A percentile compares a stretch with the other conserved stretches of the same genome.
Conservation (phyloP, 768 basidiomycete species). For the Chalciporus chontae region DNA sequence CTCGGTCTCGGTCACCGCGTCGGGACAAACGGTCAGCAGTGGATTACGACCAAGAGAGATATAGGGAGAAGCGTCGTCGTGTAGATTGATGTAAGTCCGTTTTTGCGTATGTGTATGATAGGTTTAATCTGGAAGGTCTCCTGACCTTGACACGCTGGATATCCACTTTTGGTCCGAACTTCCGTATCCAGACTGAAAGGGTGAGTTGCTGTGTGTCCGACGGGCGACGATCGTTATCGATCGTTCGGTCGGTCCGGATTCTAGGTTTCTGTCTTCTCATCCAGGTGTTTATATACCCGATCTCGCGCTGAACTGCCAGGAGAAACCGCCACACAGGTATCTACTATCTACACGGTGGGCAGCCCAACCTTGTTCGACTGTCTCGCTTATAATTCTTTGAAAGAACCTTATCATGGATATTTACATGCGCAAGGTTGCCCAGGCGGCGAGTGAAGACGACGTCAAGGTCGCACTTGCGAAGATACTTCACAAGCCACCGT, state of each 20-base stretch:
- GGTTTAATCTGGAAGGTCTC: neutral
- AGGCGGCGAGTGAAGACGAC: constrained; percentile 29
- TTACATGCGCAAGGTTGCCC: constrained; percentile 31
- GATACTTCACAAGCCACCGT: constrained; percentile 33
- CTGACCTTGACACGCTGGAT: neutral
- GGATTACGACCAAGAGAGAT: constrained; percentile 34
- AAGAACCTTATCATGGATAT: constrained; percentile 28
- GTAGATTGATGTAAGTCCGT: constrained; percentile 40
- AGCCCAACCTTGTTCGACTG: neutral
- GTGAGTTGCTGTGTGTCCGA: constrained; percentile 3
- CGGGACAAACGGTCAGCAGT: constrained; percentile 20
- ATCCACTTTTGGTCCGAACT: constrained; percentile 4
- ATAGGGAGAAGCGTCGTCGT: constrained; percentile 54
- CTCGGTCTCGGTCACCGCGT: constrained; percentile 34
- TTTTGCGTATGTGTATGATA: constrained; percentile 2
- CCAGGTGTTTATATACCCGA: constrained; percentile 15
- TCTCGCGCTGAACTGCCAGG: no score
- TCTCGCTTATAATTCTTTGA: neutral
- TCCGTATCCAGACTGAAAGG: neutral
- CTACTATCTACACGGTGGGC: constrained; percentile 21
- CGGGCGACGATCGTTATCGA: constrained; percentile 17
- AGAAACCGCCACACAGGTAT: no score
- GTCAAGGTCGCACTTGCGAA: constrained; percentile 32
- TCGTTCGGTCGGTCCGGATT: neutral
- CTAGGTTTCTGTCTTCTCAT: neutral